These are phyloP conservation scores for Betula pendula DNA, from an alignment of 306 rosid genomes.

Conservation along the genomic window DNA sequence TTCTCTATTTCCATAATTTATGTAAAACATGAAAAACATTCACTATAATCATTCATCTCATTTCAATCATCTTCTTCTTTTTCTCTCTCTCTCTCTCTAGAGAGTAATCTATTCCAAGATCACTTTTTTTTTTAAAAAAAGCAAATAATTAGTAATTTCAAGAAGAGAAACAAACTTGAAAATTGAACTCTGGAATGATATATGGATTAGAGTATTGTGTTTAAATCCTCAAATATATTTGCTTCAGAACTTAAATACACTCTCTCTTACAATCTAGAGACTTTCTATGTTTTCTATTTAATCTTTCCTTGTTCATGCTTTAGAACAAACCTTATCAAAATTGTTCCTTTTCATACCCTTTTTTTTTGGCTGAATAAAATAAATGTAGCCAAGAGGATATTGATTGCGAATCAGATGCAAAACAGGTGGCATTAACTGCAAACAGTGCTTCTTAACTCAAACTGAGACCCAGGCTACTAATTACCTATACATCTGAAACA, in stretches of 20 bases:
- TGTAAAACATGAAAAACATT: background rate
- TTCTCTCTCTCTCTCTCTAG: too few relatives aligned
- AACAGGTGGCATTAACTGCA: background rate
- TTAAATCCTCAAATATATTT: background rate
- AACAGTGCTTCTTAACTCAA: background rate
- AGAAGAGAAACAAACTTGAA: background rate
- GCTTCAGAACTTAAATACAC: background rate
- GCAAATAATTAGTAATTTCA: background rate
- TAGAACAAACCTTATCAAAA: background rate
- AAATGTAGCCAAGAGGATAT: background rate
- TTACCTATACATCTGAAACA: background rate
- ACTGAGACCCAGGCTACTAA: background rate
- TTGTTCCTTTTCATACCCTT: too few relatives aligned
- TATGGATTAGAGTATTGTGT: background rate
- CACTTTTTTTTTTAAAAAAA: too few relatives aligned
- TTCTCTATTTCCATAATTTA: background rate
- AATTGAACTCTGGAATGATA: background rate
- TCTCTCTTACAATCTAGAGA: too few relatives aligned
- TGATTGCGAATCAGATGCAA: background rate
- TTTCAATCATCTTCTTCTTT: background rate
- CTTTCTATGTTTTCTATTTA: too few relatives aligned
- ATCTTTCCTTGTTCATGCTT: background rate
- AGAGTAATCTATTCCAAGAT: too few relatives aligned
- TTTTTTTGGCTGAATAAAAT: too few relatives aligned
- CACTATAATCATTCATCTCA: background rate